These are phyloP conservation scores for Dentipellis sp. DNA, from an alignment of 768 basidiomycete species.

Conservation along the genomic window DNA sequence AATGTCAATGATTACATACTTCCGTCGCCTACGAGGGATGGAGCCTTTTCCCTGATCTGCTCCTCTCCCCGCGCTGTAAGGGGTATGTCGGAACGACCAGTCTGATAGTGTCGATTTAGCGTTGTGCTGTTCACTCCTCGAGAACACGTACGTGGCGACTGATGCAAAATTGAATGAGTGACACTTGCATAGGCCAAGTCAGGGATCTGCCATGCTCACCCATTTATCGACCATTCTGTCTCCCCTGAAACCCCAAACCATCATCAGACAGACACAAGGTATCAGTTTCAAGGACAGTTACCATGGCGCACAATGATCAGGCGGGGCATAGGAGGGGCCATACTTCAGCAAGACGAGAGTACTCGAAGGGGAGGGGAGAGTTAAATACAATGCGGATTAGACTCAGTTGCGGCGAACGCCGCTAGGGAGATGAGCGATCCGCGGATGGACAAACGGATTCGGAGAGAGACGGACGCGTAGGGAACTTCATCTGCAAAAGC, in stretches of 20 bases:
- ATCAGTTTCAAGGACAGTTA: conserved; percentile 8
- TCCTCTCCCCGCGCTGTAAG: conserved; percentile 70
- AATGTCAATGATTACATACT: conserved; percentile 38
- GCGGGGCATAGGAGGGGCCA: conserved; percentile 29
- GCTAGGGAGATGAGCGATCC: no score
- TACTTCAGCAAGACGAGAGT: background rate
- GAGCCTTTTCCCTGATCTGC: conserved; percentile 56
- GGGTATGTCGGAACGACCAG: conserved; percentile 82
- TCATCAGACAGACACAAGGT: no score
- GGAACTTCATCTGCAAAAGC: no score
- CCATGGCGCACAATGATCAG: conserved; percentile 49
- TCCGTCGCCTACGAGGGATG: conserved; percentile 63
- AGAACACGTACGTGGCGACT: conserved; percentile 51
- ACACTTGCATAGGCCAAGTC: background rate
- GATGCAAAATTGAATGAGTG: conserved; percentile 1
- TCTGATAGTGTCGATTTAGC: conserved; percentile 34
- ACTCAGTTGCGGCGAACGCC: no score
- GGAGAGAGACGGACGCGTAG: no score
- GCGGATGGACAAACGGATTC: no score
- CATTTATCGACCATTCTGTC: conserved; percentile 91
- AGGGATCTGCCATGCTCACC: conserved; percentile 31
- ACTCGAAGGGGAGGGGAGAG: background rate
- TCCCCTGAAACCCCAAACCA: conserved; percentile 42
- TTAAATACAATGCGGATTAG: no score
- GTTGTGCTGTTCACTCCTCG: background rate